Base-by-base conservation (phyloP, 306 rosid genomes). In the Glycine soja region DNA sequence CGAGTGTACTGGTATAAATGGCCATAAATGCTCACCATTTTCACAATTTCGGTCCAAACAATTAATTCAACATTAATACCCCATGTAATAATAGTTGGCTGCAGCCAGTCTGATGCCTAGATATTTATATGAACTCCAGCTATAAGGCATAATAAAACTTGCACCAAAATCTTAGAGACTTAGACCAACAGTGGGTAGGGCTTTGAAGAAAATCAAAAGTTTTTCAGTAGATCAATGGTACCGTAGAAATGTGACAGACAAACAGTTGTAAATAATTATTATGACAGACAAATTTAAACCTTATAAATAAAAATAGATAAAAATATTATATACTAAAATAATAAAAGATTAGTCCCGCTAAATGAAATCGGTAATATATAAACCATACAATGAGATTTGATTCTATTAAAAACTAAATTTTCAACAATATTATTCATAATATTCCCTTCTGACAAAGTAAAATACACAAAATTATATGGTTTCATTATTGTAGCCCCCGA, bases 61-160 rank as follows among this genome's bases (percentile, higher is more conserved):
- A 16, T 32, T 3, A 47, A 47, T 24, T 62, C 61, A 75, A 40
- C 8, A 3, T 61, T 50, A 48, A 48, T 32, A 36, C 15, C 63
- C 40, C 64, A 30, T 38, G 36, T 62, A 57, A 43, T 47, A 14
- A 12, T 16, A 7, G 80, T 47, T 76, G 32, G 70, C 30, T 30
- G 56, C 15, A n/a, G 11, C 48, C 36, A 30, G n/a, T 42, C 46
- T 74, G 8, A 16, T 38, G 34, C 59, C 34, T 61, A 5, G 1
- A 36, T 36, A 19, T 32, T 63, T 76, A 16, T 62, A 8, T 64
- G 19, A 32, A 34, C 18, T 34, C 38, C 63, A 47, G 50, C 61
- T 15, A 75, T n/a, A 76, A 30, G 10, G 16, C 45, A 43, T 59
- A 58, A 58, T 24, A 24, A 75, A 59, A 56, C 54, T 76, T 34